Base-by-base conservation (phyloP, 306 rosid species). In the Cicer chorassanicum region DNA sequence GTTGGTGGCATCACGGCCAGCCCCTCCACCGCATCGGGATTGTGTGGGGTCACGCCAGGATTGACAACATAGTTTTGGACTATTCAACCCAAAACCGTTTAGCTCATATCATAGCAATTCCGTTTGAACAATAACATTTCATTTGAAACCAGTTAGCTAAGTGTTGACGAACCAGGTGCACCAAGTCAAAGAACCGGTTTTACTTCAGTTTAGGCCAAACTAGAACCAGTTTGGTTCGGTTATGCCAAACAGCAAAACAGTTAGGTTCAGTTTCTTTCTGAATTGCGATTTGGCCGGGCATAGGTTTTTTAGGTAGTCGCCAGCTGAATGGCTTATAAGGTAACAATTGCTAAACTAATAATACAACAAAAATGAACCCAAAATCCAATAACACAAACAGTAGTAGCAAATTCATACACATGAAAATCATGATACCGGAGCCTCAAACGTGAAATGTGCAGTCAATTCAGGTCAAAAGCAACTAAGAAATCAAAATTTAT, bases 401-500 rank as follows among this genome's bases (percentile, higher is more conserved):
- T 21, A 49, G 7, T 16, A 45, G 13, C 48, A 54, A 55, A 62
- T 16, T 43, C 70, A 65, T 10, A 43, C 54, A 43, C 18, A 15
- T 42, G 15, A 18, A 49, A 34, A 69, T 9, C 46, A 49, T 34
- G 6, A 77, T 60, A 39, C 13, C 9, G 18, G 43, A 63, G 56
- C 15, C 72, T 70, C n/a, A 29, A 24, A 29, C 8, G 46, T 18
- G 8, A 54, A 72, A 12, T 46, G 7, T 36, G 66, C 40, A 14
- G 38, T 12, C 41, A 38, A 64, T 61, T 60, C 72, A 51, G 66
- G 65, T 8, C 44, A 36, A 70, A 62, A 72, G 45, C 45, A 56
- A 67, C 67, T 9, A 78, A 40, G 54, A 69, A 44, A 76, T 46
- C 13, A 67, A 74, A n/a, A 36, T 40, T 41, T 48, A 46, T 2